Evolutionary conservation across 164 flowering plant genomes (phyloP).

Genomic region (Amborella trichopoda): DNA sequence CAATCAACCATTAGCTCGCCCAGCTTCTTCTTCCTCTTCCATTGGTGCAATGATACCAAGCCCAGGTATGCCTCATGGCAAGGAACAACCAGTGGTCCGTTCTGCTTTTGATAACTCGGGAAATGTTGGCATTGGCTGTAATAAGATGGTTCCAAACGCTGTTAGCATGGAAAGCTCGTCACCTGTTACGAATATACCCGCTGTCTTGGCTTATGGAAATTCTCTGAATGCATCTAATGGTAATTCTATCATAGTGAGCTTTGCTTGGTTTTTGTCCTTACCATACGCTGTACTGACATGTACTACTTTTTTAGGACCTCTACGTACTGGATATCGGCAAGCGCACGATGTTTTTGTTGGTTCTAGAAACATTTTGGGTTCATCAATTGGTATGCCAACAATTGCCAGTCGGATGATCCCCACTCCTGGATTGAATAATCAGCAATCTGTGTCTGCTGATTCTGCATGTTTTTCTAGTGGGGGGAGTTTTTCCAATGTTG

Average conservation of each 20-base stretch:
- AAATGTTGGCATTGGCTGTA: not conserved
- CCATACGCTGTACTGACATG: not conserved
- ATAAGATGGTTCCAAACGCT: slow-evolving; percentile 13
- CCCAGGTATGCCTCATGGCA: slow-evolving; percentile 1
- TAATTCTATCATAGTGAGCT: slow-evolving; percentile 7
- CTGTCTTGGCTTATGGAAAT: slow-evolving; percentile 33
- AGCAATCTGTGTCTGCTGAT: slow-evolving; percentile 35
- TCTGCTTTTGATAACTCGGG: not conserved
- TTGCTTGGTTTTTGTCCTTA: not conserved
- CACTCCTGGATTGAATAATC: slow-evolving; percentile 73
- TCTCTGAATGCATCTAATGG: slow-evolving; percentile 50
- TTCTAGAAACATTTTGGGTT: slow-evolving; percentile 35
- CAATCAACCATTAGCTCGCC: slow-evolving; percentile 20
- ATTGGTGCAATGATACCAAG: not conserved
- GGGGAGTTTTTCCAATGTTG: slow-evolving; percentile 51
- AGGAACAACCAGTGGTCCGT: not conserved
- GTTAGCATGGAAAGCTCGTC: slow-evolving; percentile 43
- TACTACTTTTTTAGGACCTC: slow-evolving; percentile 35
- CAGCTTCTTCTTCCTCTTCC: not conserved
- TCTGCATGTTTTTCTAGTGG: slow-evolving; percentile 38
- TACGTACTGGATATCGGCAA: slow-evolving; percentile 71
- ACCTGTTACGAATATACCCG: slow-evolving; percentile 28
- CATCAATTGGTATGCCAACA: slow-evolving; percentile 46
- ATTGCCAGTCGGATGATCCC: slow-evolving; percentile 87
- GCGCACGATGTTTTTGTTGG: slow-evolving; percentile 35